A percentile compares a stretch with the other conserved stretches of the same genome.
Conservation (phyloP, 805 yeast species). For the Ogataea salicorniae region DNA sequence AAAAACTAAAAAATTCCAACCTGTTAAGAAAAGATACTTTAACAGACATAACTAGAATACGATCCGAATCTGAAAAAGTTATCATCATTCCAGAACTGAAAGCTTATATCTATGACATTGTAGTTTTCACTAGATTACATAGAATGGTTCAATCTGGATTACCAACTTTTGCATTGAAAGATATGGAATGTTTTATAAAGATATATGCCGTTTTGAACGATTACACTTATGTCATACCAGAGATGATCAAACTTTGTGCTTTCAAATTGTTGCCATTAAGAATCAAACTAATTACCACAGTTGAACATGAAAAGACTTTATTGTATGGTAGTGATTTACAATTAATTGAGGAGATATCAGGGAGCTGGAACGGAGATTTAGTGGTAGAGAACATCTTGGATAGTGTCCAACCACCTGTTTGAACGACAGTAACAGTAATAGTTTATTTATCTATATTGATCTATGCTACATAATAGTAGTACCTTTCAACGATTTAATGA, state of each 20-base stretch:
- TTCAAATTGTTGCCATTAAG: slow-evolving; percentile 44
- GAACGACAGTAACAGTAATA: slow-evolving; percentile 1
- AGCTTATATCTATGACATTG: slow-evolving; percentile 52
- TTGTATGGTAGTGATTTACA: slow-evolving; percentile 51
- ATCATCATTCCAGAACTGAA: slow-evolving; percentile 44
- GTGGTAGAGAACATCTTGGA: slow-evolving; percentile 49
- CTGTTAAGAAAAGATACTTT: neutral
- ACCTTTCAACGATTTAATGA: neutral
- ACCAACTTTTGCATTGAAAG: slow-evolving; percentile 40
- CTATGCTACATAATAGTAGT: neutral
- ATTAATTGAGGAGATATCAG: slow-evolving; percentile 36
- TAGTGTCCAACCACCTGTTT: slow-evolving; percentile 49
- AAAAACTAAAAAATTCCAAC: neutral
- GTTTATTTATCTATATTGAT: neutral
- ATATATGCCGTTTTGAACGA: slow-evolving; percentile 39
- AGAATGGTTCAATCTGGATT: slow-evolving; percentile 50
- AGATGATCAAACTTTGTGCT: slow-evolving; percentile 46
- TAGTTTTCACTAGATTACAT: slow-evolving; percentile 48
- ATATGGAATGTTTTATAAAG: slow-evolving; percentile 36
- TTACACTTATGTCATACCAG: slow-evolving; percentile 44
- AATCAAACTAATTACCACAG: slow-evolving; percentile 27
- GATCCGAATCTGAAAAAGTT: slow-evolving; percentile 17
- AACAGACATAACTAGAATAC: neutral
- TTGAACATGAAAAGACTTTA: slow-evolving; percentile 46
- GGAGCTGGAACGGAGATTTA: slow-evolving; percentile 40